phyloP scores from a whole-genome alignment of 257 asterid species.

The Jacaranda mimosifolia region DNA sequence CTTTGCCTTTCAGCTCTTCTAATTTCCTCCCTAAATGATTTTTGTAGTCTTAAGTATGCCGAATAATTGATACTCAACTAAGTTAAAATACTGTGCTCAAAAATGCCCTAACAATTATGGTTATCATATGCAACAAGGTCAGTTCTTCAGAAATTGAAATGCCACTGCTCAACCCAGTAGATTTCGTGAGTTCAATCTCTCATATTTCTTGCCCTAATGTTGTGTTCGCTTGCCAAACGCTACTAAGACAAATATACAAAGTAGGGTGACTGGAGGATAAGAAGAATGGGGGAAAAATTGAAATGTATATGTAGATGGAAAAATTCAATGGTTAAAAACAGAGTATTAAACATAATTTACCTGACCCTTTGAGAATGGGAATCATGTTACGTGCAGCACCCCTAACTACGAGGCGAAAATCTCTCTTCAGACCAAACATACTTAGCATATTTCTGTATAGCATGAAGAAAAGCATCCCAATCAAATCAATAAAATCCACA shows the following conservation, averaged over 20 bases:
- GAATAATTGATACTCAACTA: background rate
- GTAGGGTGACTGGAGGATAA: constrained; percentile 17
- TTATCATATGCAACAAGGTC: constrained; percentile 26
- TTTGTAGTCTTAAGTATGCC: background rate
- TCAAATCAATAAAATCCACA: constrained; percentile 25
- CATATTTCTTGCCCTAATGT: constrained; percentile 18
- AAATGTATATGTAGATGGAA: constrained; percentile 16
- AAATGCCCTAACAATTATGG: constrained; percentile 12
- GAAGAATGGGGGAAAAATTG: constrained; percentile 15
- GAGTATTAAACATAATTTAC: constrained; percentile 45
- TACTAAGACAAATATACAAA: constrained; percentile 22
- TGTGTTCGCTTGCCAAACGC: constrained; percentile 20
- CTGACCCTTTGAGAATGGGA: constrained; percentile 90
- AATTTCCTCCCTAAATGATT: constrained; percentile 14
- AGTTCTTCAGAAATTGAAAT: constrained; percentile 19
- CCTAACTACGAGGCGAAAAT: constrained; percentile 94
- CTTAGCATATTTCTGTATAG: constrained; percentile 83
- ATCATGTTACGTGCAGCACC: constrained; percentile 99
- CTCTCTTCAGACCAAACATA: constrained; percentile 93
- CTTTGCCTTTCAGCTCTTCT: constrained; percentile 25
- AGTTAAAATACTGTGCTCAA: constrained; percentile 12
- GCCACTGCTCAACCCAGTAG: constrained; percentile 27
- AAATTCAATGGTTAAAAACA: constrained; percentile 21
- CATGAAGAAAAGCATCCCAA: constrained; percentile 26
- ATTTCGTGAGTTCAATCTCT: constrained; percentile 18